phyloP scores from a whole-genome alignment of 2,329 filamentous ascomycete genomes.

The Venturia oleaginea region DNA sequence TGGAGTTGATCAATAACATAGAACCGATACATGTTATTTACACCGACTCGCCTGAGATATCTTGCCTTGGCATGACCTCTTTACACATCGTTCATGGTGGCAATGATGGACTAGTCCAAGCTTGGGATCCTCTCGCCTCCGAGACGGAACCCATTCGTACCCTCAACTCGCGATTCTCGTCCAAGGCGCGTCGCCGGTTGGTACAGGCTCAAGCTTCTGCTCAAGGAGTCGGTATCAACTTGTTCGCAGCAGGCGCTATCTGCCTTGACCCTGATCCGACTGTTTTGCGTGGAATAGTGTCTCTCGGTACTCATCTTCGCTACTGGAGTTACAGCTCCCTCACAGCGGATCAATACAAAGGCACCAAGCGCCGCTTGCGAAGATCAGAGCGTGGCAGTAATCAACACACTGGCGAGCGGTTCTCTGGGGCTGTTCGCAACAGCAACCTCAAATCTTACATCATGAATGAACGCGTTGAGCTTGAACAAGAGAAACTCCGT shows the following conservation, averaged over 20 bases:
- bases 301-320: constrained; percentile 75
- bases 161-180: constrained; percentile 74
- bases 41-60: constrained; percentile 83
- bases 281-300: constrained; percentile 73
- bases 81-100: constrained; percentile 88
- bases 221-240: constrained; percentile 61
- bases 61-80: constrained; percentile 71
- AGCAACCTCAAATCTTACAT: constrained; percentile 53
- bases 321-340: constrained; percentile 90
- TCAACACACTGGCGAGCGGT: constrained; percentile 39
- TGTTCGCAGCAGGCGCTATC: constrained; percentile 75
- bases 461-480: constrained; percentile 71
- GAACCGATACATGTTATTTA: constrained; percentile 71
- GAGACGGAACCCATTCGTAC: constrained; percentile 70
- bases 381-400: constrained; percentile 59
- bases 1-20: constrained; percentile 49
- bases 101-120: constrained; percentile 88
- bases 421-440: constrained; percentile 49
- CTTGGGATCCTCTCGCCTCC: constrained; percentile 92
- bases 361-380: constrained; percentile 69
- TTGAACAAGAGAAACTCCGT: constrained; percentile 62
- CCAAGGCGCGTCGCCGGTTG: constrained; percentile 68
- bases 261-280: constrained; percentile 82
- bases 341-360: constrained; percentile 59
- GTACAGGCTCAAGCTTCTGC: constrained; percentile 59